Evolutionary conservation across 2,329 filamentous ascomycete species (phyloP).

Genomic region (Oidium heveae): DNA sequence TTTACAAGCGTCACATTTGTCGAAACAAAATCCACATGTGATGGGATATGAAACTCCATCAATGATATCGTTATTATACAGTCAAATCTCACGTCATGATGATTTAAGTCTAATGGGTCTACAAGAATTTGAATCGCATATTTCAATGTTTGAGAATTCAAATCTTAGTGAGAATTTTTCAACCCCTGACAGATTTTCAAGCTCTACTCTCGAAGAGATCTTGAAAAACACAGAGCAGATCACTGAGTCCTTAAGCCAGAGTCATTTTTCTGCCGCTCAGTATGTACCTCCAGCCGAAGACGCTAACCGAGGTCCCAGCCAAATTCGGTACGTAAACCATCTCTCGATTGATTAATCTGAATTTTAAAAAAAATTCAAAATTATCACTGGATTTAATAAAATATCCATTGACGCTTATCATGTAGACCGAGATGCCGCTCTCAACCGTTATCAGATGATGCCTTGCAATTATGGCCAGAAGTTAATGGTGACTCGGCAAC

Average conservation of each 20-base stretch:
- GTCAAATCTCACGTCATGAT: slow-evolving; percentile 14
- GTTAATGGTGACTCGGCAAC: slow-evolving; percentile 19
- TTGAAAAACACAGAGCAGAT: slow-evolving; percentile 9
- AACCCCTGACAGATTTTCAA: slow-evolving; percentile 11
- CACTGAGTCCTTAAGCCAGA: slow-evolving; percentile 9
- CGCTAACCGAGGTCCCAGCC: slow-evolving; percentile 6
- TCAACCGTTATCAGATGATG: slow-evolving; percentile 8
- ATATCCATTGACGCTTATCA: slow-evolving; percentile 6
- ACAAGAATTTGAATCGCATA: slow-evolving; percentile 16
- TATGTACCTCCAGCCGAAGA: slow-evolving; percentile 5
- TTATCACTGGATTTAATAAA: background rate
- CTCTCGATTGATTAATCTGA: slow-evolving; percentile 3
- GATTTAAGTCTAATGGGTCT: slow-evolving; percentile 16
- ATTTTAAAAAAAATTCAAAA: background rate
- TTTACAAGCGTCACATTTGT: slow-evolving; percentile 11
- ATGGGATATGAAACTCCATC: slow-evolving; percentile 14
- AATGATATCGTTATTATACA: slow-evolving; percentile 15
- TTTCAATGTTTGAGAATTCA: slow-evolving; percentile 14
- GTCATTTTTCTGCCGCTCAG: slow-evolving; percentile 4
- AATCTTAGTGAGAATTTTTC: slow-evolving; percentile 9
- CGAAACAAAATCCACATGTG: slow-evolving; percentile 13
- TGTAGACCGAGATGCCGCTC: slow-evolving; percentile 8
- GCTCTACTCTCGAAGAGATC: slow-evolving; percentile 6
- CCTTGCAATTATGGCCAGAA: slow-evolving; percentile 12
- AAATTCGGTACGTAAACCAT: slow-evolving; percentile 9